Evolutionary conservation across 2,329 filamentous ascomycete species (phyloP).

Genomic region (Cytospora piceicola): DNA sequence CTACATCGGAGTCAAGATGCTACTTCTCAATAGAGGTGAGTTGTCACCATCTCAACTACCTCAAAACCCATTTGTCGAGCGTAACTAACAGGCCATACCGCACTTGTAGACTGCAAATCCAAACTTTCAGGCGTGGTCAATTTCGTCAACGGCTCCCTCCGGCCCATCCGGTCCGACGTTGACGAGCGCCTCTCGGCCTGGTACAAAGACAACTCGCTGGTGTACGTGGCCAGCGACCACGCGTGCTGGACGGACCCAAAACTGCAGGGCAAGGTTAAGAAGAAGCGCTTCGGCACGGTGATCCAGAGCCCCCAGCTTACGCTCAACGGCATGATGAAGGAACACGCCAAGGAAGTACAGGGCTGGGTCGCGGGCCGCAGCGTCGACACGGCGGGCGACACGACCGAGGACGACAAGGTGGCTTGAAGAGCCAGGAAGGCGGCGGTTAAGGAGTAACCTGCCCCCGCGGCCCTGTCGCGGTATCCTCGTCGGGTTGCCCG

Average conservation of each 20-base stretch:
- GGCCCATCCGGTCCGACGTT: slow-evolving; percentile 77
- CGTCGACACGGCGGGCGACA: slow-evolving; percentile 46
- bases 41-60: neutral
- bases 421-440: slow-evolving; percentile 16
- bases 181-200: slow-evolving; percentile 74
- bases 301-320: slow-evolving; percentile 53
- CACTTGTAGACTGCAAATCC: slow-evolving; percentile 61
- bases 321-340: slow-evolving; percentile 60
- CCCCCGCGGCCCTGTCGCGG: neutral
- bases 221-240: slow-evolving; percentile 78
- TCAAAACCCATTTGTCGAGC: too few relatives aligned
- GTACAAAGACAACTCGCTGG: slow-evolving; percentile 81
- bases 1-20: slow-evolving; percentile 79
- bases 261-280: slow-evolving; percentile 60
- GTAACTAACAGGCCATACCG: slow-evolving; percentile 27
- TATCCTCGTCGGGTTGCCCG: neutral
- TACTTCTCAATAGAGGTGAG: slow-evolving; percentile 76
- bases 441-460: neutral
- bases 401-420: slow-evolving; percentile 51
- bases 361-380: slow-evolving; percentile 50
- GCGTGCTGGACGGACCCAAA: slow-evolving; percentile 73
- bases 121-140: slow-evolving; percentile 75
- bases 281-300: slow-evolving; percentile 64
- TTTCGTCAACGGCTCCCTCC: slow-evolving; percentile 78
- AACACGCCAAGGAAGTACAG: slow-evolving; percentile 55